Evolutionary conservation across 306 rosid species (phyloP).

Genomic region (Dalbergia oliveri): DNA sequence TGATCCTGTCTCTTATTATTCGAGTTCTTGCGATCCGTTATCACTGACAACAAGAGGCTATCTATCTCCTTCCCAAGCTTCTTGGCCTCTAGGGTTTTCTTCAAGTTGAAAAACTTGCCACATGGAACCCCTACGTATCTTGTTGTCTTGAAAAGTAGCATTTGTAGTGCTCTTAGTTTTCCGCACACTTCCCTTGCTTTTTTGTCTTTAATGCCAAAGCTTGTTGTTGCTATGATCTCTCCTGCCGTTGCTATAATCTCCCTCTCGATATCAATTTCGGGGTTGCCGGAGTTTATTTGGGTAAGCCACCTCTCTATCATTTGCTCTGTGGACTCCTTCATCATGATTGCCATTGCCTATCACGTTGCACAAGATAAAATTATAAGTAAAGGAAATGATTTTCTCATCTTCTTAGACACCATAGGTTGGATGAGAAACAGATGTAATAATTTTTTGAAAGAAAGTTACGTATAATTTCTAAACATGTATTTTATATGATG

Average conservation of each 20-base stretch:
- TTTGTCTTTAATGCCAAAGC: slow-evolving; percentile 70
- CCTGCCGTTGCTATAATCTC: slow-evolving; percentile 70
- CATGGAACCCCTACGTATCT: slow-evolving; percentile 87
- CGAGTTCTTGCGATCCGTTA: slow-evolving; percentile 50
- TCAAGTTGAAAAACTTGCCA: slow-evolving; percentile 55
- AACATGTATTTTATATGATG: too few relatives aligned
- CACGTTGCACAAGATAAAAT: slow-evolving; percentile 11
- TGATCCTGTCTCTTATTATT: slow-evolving; percentile 20
- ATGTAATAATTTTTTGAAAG: too few relatives aligned
- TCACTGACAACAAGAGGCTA: slow-evolving; percentile 49
- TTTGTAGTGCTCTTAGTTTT: slow-evolving; percentile 69
- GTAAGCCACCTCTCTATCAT: slow-evolving; percentile 77
- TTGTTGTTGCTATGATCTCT: slow-evolving; percentile 81
- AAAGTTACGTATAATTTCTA: too few relatives aligned
- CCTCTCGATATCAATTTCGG: slow-evolving; percentile 68
- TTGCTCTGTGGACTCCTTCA: slow-evolving; percentile 66
- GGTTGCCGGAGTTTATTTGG: slow-evolving; percentile 55
- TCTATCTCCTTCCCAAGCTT: slow-evolving; percentile 79
- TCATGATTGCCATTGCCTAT: slow-evolving; percentile 71
- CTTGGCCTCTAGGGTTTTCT: slow-evolving; percentile 62
- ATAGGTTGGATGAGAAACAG: too few relatives aligned
- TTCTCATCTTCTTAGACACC: too few relatives aligned
- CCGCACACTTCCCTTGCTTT: slow-evolving; percentile 58
- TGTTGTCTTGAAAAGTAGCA: slow-evolving; percentile 66
- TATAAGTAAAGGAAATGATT: neutral